Base-by-base conservation (phyloP, 345 rosid genomes). In the Firmiana major region DNA sequence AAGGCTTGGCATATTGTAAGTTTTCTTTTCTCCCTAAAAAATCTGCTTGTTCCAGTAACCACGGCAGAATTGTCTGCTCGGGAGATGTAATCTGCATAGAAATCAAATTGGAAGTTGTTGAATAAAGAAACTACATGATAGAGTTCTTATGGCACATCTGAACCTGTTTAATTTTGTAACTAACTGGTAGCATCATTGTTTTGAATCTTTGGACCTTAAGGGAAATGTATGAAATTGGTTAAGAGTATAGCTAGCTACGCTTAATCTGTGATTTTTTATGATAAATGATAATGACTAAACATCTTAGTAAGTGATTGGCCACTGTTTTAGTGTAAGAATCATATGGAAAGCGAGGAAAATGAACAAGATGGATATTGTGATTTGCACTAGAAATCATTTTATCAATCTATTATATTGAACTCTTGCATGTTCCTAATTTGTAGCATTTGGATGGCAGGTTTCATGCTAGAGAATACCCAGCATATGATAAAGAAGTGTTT, bases 401-500 rank as follows among this genome's bases (percentile, higher is more conserved):
- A 71, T 34, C 28, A 34, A 6, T 6, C 22, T 17, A 17, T 70
- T 49, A 31, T 26, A 28, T 28, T 49, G 22, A 75, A 5, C 63
- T 43, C 3, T 48, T 71, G 66, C 42, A 49, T 62, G 46, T 78
- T 15, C 7, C 49, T 49, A 19, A 78, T 28, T 74, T 79, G 58
- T 31, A 9, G 19, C 68, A 1, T 48, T 46, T n/a, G 24, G 64
- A 71, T 79, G 80, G 75, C 82, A 93, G 99, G 88, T 93, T 95
- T 77, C 99, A 95, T 87, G 98, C 97, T 36, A 93, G 85, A 84
- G 99, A 95, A 81, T 95, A 90, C 80, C 99, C 99, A 57, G 90
- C 87, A 13, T 93, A 85, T 65, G 92, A 92, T 79, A 82, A 90
- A 83, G 74, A 83, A 63, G 81, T 48, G 21, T 95, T 95, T 84